A percentile compares a stretch with the other conserved stretches of the same genome.
phyloP scores from a whole-genome alignment of 2,329 filamentous ascomycete genomes.

The Fusarium beomiforme region DNA sequence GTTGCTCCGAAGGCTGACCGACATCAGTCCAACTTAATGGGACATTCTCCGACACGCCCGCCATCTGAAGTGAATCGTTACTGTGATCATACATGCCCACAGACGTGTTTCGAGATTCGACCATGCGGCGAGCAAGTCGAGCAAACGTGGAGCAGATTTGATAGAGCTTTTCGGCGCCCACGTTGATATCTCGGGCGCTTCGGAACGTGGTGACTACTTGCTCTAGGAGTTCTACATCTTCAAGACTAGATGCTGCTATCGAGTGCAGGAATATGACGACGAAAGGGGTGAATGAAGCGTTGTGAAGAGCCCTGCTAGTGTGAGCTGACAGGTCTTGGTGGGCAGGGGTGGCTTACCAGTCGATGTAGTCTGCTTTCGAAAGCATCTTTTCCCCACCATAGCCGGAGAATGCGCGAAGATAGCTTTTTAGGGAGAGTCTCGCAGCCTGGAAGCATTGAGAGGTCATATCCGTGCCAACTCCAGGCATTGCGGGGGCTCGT shows the following conservation, averaged over 20 bases:
- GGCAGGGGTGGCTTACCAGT: conserved; percentile 17
- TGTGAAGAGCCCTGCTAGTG: conserved; percentile 29
- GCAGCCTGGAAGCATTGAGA: conserved; percentile 32
- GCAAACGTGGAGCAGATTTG: conserved; percentile 30
- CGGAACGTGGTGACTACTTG: conserved; percentile 28
- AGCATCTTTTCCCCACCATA: conserved; percentile 14
- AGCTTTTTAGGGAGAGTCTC: conserved; percentile 13
- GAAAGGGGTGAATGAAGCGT: conserved; percentile 33
- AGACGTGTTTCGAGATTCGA: conserved; percentile 27
- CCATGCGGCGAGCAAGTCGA: conserved; percentile 23
- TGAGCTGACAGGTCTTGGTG: not conserved
- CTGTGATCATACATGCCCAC: conserved; percentile 31
- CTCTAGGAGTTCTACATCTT: conserved; percentile 14
- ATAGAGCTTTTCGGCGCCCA: conserved; percentile 27
- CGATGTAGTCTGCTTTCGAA: conserved; percentile 29
- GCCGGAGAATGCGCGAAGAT: conserved; percentile 27
- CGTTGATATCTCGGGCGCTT: conserved; percentile 11
- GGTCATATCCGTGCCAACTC: conserved; percentile 16
- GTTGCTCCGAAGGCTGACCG: not conserved
- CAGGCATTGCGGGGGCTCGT: conserved; percentile 18
- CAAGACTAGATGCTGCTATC: conserved; percentile 15
- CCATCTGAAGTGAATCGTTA: conserved; percentile 25
- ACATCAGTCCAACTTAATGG: conserved; percentile 11
- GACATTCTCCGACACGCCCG: conserved; percentile 11
- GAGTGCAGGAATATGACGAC: conserved; percentile 35